Conservation (phyloP, 441 rosid genomes). For the Heliophila coronopifolia region DNA sequence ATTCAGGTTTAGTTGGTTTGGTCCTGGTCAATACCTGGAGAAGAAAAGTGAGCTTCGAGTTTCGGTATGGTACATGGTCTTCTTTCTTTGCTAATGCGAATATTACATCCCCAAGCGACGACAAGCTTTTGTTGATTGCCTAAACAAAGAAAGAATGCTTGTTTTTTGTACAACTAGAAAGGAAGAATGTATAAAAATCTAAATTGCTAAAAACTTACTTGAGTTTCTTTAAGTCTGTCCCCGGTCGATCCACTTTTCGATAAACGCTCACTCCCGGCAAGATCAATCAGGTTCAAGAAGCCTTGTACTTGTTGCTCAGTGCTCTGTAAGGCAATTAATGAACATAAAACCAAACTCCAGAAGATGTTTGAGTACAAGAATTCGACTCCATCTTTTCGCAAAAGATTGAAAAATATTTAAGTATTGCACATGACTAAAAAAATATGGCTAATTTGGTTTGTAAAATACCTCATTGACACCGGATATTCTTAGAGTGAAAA, state of each 20-base stretch:
- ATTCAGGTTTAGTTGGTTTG: too few species aligned
- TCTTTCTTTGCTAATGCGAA: conserved; percentile 92
- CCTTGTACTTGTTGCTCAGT: conserved; percentile 97
- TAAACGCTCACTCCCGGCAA: conserved; percentile 93
- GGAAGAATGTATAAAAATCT: too few species aligned
- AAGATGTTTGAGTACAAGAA: too few species aligned
- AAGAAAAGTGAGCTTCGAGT: conserved; percentile 87
- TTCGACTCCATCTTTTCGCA: too few species aligned
- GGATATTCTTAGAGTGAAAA: conserved; percentile 78
- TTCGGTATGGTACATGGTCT: conserved; percentile 91
- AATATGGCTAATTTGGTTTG: too few species aligned
- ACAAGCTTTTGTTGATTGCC: conserved; percentile 94
- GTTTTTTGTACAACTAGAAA: too few species aligned
- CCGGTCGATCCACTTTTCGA: conserved; percentile 91
- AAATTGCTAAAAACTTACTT: conserved; percentile 42
- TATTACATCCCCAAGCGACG: conserved; percentile 79
- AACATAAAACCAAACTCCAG: too few species aligned
- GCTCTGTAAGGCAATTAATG: too few species aligned
- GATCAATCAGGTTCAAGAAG: conserved; percentile 81
- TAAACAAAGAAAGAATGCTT: conserved; percentile 26
- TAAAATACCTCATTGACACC: conserved; percentile 98
- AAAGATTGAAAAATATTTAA: too few species aligned
- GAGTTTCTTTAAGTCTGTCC: conserved; percentile 88
- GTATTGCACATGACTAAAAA: too few species aligned
- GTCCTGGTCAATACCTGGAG: too few species aligned